These are phyloP conservation scores for Fusarium agapanthi DNA, from an alignment of 2,329 filamentous ascomycete genomes.

Conservation along the genomic window DNA sequence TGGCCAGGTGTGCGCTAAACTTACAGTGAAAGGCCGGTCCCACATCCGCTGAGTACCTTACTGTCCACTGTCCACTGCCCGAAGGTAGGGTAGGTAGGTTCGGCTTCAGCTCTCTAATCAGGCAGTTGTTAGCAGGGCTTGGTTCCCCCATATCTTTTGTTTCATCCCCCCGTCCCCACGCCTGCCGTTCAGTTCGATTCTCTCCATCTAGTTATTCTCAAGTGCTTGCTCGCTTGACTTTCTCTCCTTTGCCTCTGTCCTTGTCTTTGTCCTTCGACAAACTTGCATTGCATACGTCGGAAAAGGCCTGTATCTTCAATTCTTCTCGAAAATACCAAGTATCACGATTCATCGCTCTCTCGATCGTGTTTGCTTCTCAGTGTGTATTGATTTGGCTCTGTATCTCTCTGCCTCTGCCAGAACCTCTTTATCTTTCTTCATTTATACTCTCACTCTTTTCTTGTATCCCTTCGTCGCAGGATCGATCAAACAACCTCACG, in stretches of 20 bases:
- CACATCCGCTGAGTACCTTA: background rate
- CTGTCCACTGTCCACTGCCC: background rate
- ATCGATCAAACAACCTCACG: slow-evolving; percentile 37
- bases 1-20: background rate
- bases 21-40: slow-evolving; percentile 5
- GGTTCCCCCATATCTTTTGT: slow-evolving; percentile 41
- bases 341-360: slow-evolving; percentile 33
- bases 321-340: slow-evolving; percentile 26
- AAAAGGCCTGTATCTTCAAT: slow-evolving; percentile 39
- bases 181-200: slow-evolving; percentile 9
- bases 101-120: slow-evolving; percentile 4
- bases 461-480: slow-evolving; percentile 41
- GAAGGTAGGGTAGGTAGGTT: background rate
- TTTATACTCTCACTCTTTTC: slow-evolving; percentile 5
- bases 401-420: slow-evolving; percentile 15
- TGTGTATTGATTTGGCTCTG: slow-evolving; percentile 11
- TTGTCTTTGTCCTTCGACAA: slow-evolving; percentile 30
- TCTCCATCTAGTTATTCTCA: slow-evolving; percentile 18
- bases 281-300: slow-evolving; percentile 20
- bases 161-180: slow-evolving; percentile 40
- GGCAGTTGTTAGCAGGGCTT: slow-evolving; percentile 1
- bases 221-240: slow-evolving; percentile 15
- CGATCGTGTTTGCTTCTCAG: slow-evolving; percentile 30
- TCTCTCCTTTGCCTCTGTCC: slow-evolving; percentile 33
- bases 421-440: slow-evolving; percentile 14